Evolutionary conservation across 1,284 basidiomycete species (phyloP).

Genomic region (Rhodotorula sp.): DNA sequence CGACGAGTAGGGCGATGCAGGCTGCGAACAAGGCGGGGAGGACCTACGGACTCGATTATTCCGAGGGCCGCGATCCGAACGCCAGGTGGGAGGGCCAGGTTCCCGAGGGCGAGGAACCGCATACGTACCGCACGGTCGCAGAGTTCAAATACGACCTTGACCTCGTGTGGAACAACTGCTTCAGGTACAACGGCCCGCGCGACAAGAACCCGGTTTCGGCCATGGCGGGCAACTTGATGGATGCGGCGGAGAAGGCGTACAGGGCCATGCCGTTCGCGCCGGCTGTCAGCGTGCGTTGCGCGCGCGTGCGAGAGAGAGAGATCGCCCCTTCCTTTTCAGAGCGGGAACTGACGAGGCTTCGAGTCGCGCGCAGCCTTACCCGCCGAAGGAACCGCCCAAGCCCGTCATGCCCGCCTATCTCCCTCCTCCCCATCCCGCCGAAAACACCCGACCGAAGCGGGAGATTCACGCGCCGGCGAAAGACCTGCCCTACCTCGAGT

Average conservation of each 20-base stretch:
- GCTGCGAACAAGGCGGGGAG: conserved; percentile 23
- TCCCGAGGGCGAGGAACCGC: conserved; percentile 35
- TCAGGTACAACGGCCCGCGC: conserved; percentile 78
- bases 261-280: conserved; percentile 77
- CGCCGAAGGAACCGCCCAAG: conserved; percentile 61
- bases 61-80: conserved; percentile 58
- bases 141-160: conserved; percentile 80
- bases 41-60: conserved; percentile 48
- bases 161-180: conserved; percentile 82
- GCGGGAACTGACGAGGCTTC: conserved; percentile 19
- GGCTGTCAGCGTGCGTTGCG: conserved; percentile 18
- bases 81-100: conserved; percentile 57
- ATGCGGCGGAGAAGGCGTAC: conserved; percentile 82
- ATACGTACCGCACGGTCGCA: conserved; percentile 59
- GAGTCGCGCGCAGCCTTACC: conserved; percentile 47
- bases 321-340: conserved; percentile 45
- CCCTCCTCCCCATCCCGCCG: conserved; percentile 68
- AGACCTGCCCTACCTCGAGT: conserved; percentile 71
- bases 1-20: conserved; percentile 47
- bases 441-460: conserved; percentile 74
- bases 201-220: conserved; percentile 74
- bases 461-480: conserved; percentile 94
- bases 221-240: conserved; percentile 78
- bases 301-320: no score
- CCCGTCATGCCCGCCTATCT: conserved; percentile 63